Base-by-base conservation (phyloP, 257 asterid genomes). In the Mentha longifolia region DNA sequence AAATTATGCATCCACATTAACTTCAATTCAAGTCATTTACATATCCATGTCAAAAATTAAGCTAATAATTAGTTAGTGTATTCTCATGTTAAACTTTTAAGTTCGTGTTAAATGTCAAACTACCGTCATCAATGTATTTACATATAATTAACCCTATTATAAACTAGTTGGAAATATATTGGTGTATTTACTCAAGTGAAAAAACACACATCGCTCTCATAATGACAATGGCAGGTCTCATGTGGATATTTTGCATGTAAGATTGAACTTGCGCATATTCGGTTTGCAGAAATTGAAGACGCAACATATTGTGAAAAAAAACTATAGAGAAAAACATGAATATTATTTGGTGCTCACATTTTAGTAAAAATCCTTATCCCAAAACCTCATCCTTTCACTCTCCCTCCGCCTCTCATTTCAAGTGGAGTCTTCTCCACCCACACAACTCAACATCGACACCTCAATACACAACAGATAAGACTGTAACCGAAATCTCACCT, bases 351-450 rank as follows among this genome's bases (percentile, higher is more conserved):
- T 19, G 52, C 49, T 13, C 61, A 67, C 61, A 4, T 33, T 20
- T 39, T 5, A 59, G 70, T 82, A 91, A 82, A 91, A 82, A 80
- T 80, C 88, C 93, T 92, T 86, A 91, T 92, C 97, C 85, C 65
- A 47, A 86, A 89, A 85, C 88, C 95, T 89, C 77, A 89, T 89
- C 97, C 90, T 35, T 72, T 56, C 64, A 42, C 68, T 22, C 74
- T 80, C 82, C 89, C 90, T 89, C 89, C 81, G 77, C 96, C 96
- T 84, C 91, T 85, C 92, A 74, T 87, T 86, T 76, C 75, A 35
- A 41, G 54, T 46, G 81, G 71, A 30, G 67, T 62, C 50, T 39
- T 59, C 71, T 22, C 30, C 81, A 70, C 78, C 85, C 85, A 80
- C 77, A 82, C 70, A 70, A 79, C 70, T 76, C 70, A 55, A 47